Evolutionary conservation across 2,329 filamentous ascomycete genomes (phyloP).

Genomic region (Colletotrichum falcatum): DNA sequence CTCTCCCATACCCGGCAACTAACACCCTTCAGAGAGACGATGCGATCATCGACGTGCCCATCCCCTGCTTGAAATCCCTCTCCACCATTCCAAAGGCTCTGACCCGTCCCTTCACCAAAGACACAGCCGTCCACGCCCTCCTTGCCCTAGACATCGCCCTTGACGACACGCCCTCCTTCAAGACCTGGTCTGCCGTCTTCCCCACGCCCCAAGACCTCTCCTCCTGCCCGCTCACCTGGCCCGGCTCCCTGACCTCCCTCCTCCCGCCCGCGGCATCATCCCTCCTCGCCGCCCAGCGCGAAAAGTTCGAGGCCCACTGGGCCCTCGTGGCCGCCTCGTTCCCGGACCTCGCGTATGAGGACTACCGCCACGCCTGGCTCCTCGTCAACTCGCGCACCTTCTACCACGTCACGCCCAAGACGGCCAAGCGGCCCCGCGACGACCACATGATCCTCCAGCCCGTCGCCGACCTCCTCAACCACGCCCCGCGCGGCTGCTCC

Average conservation of each 20-base stretch:
- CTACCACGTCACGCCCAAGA: slow-evolving; percentile 64
- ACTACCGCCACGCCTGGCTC: slow-evolving; percentile 69
- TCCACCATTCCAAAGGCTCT: slow-evolving; percentile 68
- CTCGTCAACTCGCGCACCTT: slow-evolving; percentile 73
- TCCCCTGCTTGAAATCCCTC: slow-evolving; percentile 72
- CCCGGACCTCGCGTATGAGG: slow-evolving; percentile 49
- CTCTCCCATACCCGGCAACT: not conserved
- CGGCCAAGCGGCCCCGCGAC: slow-evolving; percentile 56
- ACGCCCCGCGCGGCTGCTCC: slow-evolving; percentile 61
- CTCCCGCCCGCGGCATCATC: slow-evolving; percentile 58
- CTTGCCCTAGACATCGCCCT: slow-evolving; percentile 77
- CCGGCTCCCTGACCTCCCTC: slow-evolving; percentile 56
- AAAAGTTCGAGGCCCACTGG: slow-evolving; percentile 57
- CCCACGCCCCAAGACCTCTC: slow-evolving; percentile 71
- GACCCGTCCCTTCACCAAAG: slow-evolving; percentile 61
- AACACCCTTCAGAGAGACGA: slow-evolving; percentile 55
- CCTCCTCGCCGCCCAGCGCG: slow-evolving; percentile 65
- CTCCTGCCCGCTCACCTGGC: slow-evolving; percentile 63
- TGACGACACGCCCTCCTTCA: slow-evolving; percentile 60
- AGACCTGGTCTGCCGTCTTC: slow-evolving; percentile 75
- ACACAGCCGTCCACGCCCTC: slow-evolving; percentile 75
- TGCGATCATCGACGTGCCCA: slow-evolving; percentile 73
- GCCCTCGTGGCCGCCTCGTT: slow-evolving; percentile 48
- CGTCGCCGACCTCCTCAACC: slow-evolving; percentile 79
- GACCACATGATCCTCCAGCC: slow-evolving; percentile 79